phyloP scores from a whole-genome alignment of 768 basidiomycete species.

The Steccherinum ochraceum region DNA sequence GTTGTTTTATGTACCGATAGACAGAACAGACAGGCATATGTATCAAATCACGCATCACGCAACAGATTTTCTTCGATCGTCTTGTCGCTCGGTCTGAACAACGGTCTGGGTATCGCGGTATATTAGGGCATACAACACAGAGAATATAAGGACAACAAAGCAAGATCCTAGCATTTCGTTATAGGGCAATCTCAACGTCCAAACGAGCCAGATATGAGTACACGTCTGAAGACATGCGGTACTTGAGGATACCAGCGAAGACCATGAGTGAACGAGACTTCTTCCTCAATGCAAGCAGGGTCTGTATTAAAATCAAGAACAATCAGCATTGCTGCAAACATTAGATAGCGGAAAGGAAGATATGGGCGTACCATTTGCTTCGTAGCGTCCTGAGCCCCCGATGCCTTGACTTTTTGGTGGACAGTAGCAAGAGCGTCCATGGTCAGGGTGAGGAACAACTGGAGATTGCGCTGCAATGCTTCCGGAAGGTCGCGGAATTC shows the following conservation, averaged over 20 bases:
- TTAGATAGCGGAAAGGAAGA: constrained; percentile 11
- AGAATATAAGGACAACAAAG: background rate
- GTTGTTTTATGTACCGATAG: background rate
- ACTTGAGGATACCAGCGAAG: constrained; percentile 83
- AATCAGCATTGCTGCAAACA: too few relatives aligned
- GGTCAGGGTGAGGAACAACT: constrained; percentile 78
- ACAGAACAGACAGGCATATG: background rate
- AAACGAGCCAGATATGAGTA: constrained; percentile 82
- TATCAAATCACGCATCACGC: background rate
- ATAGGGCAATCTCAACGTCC: constrained; percentile 83
- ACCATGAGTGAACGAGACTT: constrained; percentile 85
- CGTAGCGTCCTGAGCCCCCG: constrained; percentile 64
- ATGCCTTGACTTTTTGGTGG: constrained; percentile 70
- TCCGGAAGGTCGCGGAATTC: constrained; percentile 87
- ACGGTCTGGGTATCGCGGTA: background rate
- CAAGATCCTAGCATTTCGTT: constrained; percentile 13
- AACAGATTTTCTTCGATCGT: too few relatives aligned
- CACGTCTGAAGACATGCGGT: constrained; percentile 85
- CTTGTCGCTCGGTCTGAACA: background rate
- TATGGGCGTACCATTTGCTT: constrained; percentile 55
- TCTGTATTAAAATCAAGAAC: constrained; percentile 31
- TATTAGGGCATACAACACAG: background rate
- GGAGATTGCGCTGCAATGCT: constrained; percentile 83
- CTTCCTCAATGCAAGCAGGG: constrained; percentile 58
- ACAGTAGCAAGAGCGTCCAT: constrained; percentile 89